Evolutionary conservation across 441 rosid species (phyloP).

Genomic region (Erodium moschatum): DNA sequence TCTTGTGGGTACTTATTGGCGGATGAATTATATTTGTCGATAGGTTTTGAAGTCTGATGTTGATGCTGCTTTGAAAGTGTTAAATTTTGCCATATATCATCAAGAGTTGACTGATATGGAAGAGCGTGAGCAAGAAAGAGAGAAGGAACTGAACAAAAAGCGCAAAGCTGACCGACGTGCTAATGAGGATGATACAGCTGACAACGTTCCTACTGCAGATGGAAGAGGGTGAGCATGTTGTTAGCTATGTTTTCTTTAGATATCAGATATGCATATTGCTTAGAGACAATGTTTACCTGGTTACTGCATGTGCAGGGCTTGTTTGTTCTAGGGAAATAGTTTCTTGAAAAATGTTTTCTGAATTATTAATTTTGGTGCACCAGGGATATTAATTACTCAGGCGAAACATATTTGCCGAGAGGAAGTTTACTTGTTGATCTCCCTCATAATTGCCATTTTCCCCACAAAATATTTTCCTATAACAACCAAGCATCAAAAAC

Average conservation of each 20-base stretch:
- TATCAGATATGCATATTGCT: neutral
- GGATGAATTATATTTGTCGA: conserved; percentile 13
- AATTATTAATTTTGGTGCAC: neutral
- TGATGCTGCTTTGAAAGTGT: conserved; percentile 77
- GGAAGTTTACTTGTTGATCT: too few relatives aligned
- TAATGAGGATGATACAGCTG: conserved; percentile 25
- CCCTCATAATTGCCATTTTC: too few relatives aligned
- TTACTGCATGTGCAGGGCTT: neutral
- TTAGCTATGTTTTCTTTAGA: conserved; percentile 5
- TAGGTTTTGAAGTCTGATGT: conserved; percentile 81
- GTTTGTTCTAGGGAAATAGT: neutral
- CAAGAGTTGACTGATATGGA: conserved; percentile 97
- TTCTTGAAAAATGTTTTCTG: neutral
- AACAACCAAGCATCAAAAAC: too few relatives aligned
- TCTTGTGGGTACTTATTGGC: conserved; percentile 1
- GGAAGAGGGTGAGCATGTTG: conserved; percentile 38
- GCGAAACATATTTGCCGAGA: neutral
- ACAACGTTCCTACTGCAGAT: conserved; percentile 21
- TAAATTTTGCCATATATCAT: conserved; percentile 94
- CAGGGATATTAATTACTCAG: neutral
- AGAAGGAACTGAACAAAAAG: conserved; percentile 54
- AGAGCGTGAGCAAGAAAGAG: conserved; percentile 73
- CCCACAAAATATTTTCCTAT: too few relatives aligned
- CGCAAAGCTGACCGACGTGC: conserved; percentile 31
- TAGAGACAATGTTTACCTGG: neutral